These are phyloP conservation scores for Cordyceps javanica DNA, from an alignment of 2,329 filamentous ascomycete genomes.

Conservation along the genomic window DNA sequence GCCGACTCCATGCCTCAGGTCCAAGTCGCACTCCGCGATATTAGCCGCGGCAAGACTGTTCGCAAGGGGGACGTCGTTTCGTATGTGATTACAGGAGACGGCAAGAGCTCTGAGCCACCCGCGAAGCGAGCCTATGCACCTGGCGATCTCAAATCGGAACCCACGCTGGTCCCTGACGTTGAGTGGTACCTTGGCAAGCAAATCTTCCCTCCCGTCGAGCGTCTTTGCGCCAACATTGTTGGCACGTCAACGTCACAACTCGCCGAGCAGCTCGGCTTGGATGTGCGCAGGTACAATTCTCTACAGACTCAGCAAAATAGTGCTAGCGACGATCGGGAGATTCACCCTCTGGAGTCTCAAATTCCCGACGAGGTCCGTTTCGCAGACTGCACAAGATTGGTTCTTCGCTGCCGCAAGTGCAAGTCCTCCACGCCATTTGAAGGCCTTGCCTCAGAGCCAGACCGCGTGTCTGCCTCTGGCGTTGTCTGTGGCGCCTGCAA, in stretches of 20 bases:
- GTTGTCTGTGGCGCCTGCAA: slow-evolving; percentile 68
- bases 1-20: slow-evolving; percentile 94
- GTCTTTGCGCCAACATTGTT: slow-evolving; percentile 90
- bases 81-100: slow-evolving; percentile 82
- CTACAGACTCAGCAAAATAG: slow-evolving; percentile 40
- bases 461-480: slow-evolving; percentile 65
- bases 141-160: slow-evolving; percentile 73
- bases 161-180: slow-evolving; percentile 76
- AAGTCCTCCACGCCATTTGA: slow-evolving; percentile 67
- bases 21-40: slow-evolving; percentile 84
- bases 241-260: slow-evolving; percentile 87
- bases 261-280: slow-evolving; percentile 88
- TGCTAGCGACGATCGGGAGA: slow-evolving; percentile 57
- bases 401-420: slow-evolving; percentile 76
- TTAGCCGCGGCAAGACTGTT: slow-evolving; percentile 78
- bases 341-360: slow-evolving; percentile 89
- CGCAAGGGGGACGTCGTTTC: slow-evolving; percentile 94
- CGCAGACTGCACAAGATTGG: slow-evolving; percentile 68
- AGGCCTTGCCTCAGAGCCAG: slow-evolving; percentile 56
- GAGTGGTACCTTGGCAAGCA: slow-evolving; percentile 98
- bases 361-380: slow-evolving; percentile 90
- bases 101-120: slow-evolving; percentile 58
- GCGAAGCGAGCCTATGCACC: slow-evolving; percentile 87
- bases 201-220: slow-evolving; percentile 95
- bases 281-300: slow-evolving; percentile 73